Evolutionary conservation across 2,329 filamentous ascomycete species (phyloP).

Genomic region (Fusarium piperis): DNA sequence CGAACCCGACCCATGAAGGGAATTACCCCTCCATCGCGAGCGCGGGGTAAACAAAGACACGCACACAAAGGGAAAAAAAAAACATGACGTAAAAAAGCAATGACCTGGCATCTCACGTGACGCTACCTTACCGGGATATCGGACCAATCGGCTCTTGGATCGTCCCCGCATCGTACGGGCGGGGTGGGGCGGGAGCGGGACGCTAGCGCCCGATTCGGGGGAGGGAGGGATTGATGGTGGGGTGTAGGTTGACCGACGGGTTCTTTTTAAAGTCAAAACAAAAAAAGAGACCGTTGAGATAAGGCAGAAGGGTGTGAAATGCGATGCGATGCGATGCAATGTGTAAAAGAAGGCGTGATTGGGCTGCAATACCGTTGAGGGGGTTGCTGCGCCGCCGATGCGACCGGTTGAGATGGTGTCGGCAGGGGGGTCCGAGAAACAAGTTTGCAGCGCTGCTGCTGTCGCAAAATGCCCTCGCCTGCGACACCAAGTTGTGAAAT

Average conservation of each 20-base stretch:
- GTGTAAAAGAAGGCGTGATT: neutral
- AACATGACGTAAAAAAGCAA: slow-evolving; percentile 36
- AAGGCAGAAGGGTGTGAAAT: neutral
- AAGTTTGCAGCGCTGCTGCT: neutral
- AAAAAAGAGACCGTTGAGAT: neutral
- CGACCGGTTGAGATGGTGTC: neutral
- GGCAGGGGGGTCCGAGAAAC: neutral
- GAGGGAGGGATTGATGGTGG: slow-evolving; percentile 28
- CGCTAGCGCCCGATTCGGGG: slow-evolving; percentile 27
- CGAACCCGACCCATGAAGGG: neutral
- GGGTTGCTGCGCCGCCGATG: neutral
- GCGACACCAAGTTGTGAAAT: neutral
- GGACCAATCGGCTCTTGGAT: slow-evolving; percentile 32
- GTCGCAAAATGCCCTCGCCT: slow-evolving; percentile 23
- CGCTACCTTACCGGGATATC: rapidly evolving
- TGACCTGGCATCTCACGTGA: slow-evolving; percentile 23
- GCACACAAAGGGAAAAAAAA: neutral
- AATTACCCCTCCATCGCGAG: slow-evolving; percentile 34
- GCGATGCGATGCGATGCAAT: neutral
- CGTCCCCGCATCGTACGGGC: slow-evolving; percentile 27
- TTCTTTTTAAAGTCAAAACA: neutral
- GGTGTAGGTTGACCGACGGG: slow-evolving; percentile 24
- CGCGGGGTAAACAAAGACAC: slow-evolving; percentile 30
- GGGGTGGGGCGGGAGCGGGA: slow-evolving; percentile 34
- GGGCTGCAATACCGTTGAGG: neutral